phyloP scores from a whole-genome alignment of 2,329 filamentous ascomycete genomes.

The Penicillium hesseltinei region DNA sequence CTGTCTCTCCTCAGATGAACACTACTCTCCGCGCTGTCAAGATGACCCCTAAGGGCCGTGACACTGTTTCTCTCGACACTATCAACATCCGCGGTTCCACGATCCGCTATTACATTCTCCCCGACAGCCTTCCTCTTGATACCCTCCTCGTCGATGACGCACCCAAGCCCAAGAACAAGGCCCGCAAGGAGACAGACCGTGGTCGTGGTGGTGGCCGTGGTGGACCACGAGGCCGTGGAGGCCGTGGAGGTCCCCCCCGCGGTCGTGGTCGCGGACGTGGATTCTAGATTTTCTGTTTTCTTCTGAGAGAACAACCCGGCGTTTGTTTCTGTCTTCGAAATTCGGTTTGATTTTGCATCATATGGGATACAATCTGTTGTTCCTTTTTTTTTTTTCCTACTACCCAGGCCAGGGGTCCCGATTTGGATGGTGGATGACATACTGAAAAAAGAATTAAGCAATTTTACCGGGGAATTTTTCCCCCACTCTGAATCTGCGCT shows the following conservation, averaged over 20 bases:
- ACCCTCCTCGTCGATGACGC: constrained; percentile 94
- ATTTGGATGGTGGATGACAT: constrained; percentile 14
- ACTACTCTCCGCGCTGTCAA: constrained; percentile 92
- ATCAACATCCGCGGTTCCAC: constrained; percentile 97
- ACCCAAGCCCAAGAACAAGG: constrained; percentile 99
- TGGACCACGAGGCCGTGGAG: constrained; percentile 48
- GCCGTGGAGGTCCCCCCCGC: constrained; percentile 52
- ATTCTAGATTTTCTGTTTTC: constrained; percentile 31
- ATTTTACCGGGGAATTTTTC: constrained; percentile 8
- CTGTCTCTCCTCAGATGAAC: constrained; percentile 98
- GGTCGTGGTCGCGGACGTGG: constrained; percentile 56
- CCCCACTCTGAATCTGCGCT: constrained; percentile 8
- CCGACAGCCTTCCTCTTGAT: constrained; percentile 91
- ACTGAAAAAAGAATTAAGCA: constrained; percentile 20
- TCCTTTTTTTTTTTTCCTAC: constrained; percentile 24
- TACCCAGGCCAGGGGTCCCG: constrained; percentile 28
- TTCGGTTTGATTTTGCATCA: constrained; percentile 24
- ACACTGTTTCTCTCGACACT: constrained; percentile 82
- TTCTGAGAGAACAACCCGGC: constrained; percentile 22
- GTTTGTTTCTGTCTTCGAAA: constrained; percentile 24
- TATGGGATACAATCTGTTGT: constrained; percentile 26
- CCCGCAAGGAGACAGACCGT: constrained; percentile 76
- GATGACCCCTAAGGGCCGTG: constrained; percentile 87
- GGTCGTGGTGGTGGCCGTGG: constrained; percentile 46
- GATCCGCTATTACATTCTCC: constrained; percentile 94